Base-by-base conservation (phyloP, 768 basidiomycete species). In the Trametes maxima region DNA sequence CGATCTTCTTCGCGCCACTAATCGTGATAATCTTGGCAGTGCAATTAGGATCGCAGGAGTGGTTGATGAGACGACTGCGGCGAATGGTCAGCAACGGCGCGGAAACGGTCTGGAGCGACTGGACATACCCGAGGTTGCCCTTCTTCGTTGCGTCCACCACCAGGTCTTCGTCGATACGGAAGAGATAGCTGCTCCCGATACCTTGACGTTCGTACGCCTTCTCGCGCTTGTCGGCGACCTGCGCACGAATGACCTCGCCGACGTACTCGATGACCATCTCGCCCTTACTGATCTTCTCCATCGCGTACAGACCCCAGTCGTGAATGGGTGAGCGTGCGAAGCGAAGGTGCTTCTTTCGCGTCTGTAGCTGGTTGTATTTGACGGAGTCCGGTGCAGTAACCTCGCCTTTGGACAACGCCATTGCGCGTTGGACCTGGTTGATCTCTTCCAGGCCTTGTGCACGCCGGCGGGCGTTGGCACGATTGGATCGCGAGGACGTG, bases 251-350 rank as follows among this genome's bases (percentile, higher is more conserved):
- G 64, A 98, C 83, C 81, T 99, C 97, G 19, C 97, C 97, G 7
- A 99, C 97, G 70, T 99, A 99, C 77, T 99, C 97, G 75, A 98
- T 98, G 33, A 99, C 96, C 95, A 99, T 98, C 77, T 99, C 97
- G 4, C 94, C 94, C 39, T 84, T 79, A 6, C 90, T 85, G 66
- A 99, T 98, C 70, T 86, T 85, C 79, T 99, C 97, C 91, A 97
- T 92, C 33, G 97, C 95, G 72, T 98, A 99, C 70, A 99, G 73
- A 4, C 97, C 97, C 92, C 96, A 99, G 68, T 96, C 95, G 71
- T 99, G 96, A 60, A 99, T 99, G 17, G 95, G 94, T 24, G 92
- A 95, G 43, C 94, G 82, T 4, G 94, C 91, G 69, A 99, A 99
- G 36, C 94, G 88, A 37, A 99, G 83, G 68, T 96, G 95, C 78